Evolutionary conservation across 371 early-diverging fungal species (phyloP).

Genomic region (Cokeromyces recurvatus): DNA sequence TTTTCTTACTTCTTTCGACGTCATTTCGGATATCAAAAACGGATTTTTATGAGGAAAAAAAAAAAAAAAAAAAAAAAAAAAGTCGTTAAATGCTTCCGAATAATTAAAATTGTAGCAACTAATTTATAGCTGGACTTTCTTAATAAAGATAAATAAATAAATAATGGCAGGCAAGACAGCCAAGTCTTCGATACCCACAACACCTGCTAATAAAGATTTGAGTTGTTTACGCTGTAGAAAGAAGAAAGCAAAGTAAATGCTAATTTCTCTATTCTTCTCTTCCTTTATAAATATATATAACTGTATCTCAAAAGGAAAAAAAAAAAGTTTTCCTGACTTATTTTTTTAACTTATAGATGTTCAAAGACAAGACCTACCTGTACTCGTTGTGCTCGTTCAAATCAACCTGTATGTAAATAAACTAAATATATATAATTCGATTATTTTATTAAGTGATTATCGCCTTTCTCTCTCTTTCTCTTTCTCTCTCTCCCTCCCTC

Average conservation of each 20-base stretch:
- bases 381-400: conserved; percentile 45
- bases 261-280: too few species aligned
- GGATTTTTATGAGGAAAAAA: too few species aligned
- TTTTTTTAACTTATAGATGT: conserved; percentile 23
- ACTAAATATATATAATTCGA: background rate
- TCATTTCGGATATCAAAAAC: too few species aligned
- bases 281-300: background rate
- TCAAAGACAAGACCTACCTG: conserved; percentile 48
- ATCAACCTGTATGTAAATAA: conserved; percentile 34
- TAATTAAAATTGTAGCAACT: too few species aligned
- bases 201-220: conserved; percentile 31
- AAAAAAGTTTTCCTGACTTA: background rate
- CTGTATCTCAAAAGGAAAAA: background rate
- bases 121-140: too few species aligned
- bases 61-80: too few species aligned
- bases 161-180: conserved; percentile 16
- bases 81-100: too few species aligned
- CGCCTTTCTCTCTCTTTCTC: too few species aligned
- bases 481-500: too few species aligned
- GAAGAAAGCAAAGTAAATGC: conserved; percentile 48
- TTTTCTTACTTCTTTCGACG: too few species aligned
- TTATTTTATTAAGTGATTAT: background rate
- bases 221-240: conserved; percentile 48
- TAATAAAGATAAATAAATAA: too few species aligned
- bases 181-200: conserved; percentile 5